phyloP scores from a whole-genome alignment of 2,329 filamentous ascomycete species.

The Teratosphaeria nubilosa region DNA sequence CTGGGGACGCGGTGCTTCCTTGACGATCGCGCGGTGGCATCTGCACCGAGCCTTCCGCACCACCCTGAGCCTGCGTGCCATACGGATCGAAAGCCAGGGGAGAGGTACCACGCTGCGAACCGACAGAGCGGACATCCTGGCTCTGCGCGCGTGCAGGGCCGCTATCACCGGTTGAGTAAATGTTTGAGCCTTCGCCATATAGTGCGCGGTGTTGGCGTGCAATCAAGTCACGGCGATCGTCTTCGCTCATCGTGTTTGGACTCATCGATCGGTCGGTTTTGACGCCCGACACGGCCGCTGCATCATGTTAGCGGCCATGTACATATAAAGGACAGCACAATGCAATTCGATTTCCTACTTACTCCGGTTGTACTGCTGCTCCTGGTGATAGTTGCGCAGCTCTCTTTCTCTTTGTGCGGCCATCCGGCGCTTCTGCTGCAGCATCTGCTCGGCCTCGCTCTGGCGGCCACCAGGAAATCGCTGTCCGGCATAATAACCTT shows the following conservation, averaged over 20 bases:
- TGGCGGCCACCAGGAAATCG: constrained; percentile 76
- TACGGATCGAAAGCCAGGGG: constrained; percentile 70
- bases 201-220: constrained; percentile 89
- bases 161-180: constrained; percentile 60
- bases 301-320: constrained; percentile 6
- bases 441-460: constrained; percentile 94
- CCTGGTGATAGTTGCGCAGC: constrained; percentile 98
- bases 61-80: constrained; percentile 41
- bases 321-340: neutral
- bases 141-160: constrained; percentile 53
- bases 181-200: constrained; percentile 64
- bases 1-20: constrained; percentile 74
- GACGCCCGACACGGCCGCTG: constrained; percentile 59
- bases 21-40: constrained; percentile 39
- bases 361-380: constrained; percentile 99
- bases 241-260: constrained; percentile 81
- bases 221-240: constrained; percentile 91
- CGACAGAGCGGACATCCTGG: constrained; percentile 53
- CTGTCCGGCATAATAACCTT: constrained; percentile 90
- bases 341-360: constrained; percentile 25
- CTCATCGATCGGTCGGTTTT: constrained; percentile 83
- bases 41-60: constrained; percentile 44
- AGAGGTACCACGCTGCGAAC: constrained; percentile 62
- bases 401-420: constrained; percentile 97
- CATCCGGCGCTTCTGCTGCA: constrained; percentile 98